Evolutionary conservation across 345 rosid genomes (phyloP).

Genomic region (Populus ilicifolia): DNA sequence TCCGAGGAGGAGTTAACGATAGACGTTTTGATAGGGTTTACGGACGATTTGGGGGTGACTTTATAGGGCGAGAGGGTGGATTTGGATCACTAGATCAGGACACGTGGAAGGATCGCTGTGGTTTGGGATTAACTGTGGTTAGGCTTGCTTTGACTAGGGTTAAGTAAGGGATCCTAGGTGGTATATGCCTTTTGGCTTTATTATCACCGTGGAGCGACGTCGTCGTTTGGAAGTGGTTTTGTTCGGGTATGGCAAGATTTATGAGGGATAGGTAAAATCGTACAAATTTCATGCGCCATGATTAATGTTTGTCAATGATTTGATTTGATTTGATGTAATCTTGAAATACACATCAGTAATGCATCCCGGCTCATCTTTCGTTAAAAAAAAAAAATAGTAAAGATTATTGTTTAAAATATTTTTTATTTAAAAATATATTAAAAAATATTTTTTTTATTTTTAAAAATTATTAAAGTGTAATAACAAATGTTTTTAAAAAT

Average conservation of each 20-base stretch:
- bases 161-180: constrained; percentile 24
- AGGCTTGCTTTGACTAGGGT: constrained; percentile 34
- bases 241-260: background rate
- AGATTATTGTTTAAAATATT: too few relatives aligned
- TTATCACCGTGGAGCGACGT: background rate
- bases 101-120: constrained; percentile 44
- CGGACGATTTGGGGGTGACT: background rate
- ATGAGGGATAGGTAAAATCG: background rate
- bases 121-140: constrained; percentile 19
- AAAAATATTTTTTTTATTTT: too few relatives aligned
- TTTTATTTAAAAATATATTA: too few relatives aligned
- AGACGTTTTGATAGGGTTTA: constrained; percentile 14
- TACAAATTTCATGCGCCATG: background rate
- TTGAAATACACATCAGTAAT: too few relatives aligned
- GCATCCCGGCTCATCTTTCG: too few relatives aligned
- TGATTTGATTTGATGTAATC: background rate
- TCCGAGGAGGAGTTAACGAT: background rate
- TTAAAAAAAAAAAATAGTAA: too few relatives aligned
- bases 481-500: too few relatives aligned
- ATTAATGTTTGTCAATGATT: background rate
- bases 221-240: constrained; percentile 18
- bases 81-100: constrained; percentile 11
- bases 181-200: constrained; percentile 27
- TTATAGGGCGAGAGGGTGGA: constrained; percentile 26
- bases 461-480: too few relatives aligned